Evolutionary conservation across 2,329 filamentous ascomycete species (phyloP), one percentile per base, ranked within the genome.

Genomic region (Graphium sp.): DNA sequence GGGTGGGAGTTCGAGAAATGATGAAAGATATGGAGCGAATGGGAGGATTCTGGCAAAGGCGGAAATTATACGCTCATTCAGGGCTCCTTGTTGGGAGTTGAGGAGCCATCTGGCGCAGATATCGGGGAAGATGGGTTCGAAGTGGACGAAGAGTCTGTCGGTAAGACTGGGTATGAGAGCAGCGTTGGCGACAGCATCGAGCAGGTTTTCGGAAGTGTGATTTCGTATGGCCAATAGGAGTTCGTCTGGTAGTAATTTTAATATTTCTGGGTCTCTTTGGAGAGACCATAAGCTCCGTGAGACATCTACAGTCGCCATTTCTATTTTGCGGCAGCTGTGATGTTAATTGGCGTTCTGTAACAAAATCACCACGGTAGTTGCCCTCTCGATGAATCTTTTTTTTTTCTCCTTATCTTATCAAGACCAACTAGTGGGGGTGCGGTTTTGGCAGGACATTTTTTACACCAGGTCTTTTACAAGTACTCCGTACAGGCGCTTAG

Each of bases 21-120:
- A 66, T 30, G 75, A 72, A 24, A 95, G 60, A 45, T 87, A 72
- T 28, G 83, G 79, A 38, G 80, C 79, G 58, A 89, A 75, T 12
- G 83, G 81, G 41, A 94, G 50, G 36, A 93, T 63, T 43, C 79
- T 68, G 35, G 80, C 77, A 54, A 93, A 79, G 18, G 80, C 76
- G 32, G 74, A 65, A 37, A 87, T 63, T 41, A 49, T 41, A 41
- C 48, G 31, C 37, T 49, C 44, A n/a, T n/a, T n/a, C n/a, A n/a
- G n/a, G n/a, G n/a, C n/a, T n/a, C n/a, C n/a, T n/a, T n/a, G n/a
- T n/a, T n/a, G n/a, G n/a, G n/a, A n/a, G 23, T 46, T 50, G 42
- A 61, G 58, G 24, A 78, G 58, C 83, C 83, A 92, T 57, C 78
- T 63, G 35, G 83, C 78, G 50, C 78, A 82, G 28, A 91, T 60